These are phyloP conservation scores for Scytalidium lignicola DNA, from an alignment of 2,329 filamentous ascomycete species.

Conservation along the genomic window DNA sequence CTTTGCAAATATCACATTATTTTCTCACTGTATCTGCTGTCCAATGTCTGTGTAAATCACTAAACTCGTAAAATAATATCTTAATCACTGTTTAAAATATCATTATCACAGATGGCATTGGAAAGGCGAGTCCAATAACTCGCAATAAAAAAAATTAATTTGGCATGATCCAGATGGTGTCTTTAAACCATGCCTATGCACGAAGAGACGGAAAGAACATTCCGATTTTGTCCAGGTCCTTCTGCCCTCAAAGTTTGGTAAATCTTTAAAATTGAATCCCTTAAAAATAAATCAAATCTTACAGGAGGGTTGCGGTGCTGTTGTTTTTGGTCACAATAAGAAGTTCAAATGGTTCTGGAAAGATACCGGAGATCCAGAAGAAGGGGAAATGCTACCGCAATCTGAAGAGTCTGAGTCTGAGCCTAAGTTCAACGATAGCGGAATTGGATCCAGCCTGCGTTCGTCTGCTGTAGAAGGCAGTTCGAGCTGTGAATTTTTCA, in stretches of 20 bases:
- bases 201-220: slow-evolving; percentile 3
- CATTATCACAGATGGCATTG: slow-evolving; percentile 21
- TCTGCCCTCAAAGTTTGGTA: background rate
- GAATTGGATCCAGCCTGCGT: background rate
- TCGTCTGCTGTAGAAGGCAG: background rate
- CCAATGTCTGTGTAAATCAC: no score
- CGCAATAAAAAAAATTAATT: slow-evolving; percentile 12
- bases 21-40: no score
- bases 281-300: background rate
- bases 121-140: slow-evolving; percentile 10
- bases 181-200: slow-evolving; percentile 18
- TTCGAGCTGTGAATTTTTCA: background rate
- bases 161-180: slow-evolving; percentile 12
- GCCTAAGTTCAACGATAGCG: background rate
- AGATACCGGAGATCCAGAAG: slow-evolving; percentile 4
- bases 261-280: background rate
- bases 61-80: no score
- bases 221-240: slow-evolving; percentile 3
- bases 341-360: slow-evolving; percentile 3
- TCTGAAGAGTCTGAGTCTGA: background rate
- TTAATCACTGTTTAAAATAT: no score
- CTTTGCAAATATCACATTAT: no score
- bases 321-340: slow-evolving; percentile 4
- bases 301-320: background rate
- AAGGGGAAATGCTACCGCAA: background rate